Conservation (phyloP, 371 early-diverging fungal genomes). For the Lichtheimia ornata region DNA sequence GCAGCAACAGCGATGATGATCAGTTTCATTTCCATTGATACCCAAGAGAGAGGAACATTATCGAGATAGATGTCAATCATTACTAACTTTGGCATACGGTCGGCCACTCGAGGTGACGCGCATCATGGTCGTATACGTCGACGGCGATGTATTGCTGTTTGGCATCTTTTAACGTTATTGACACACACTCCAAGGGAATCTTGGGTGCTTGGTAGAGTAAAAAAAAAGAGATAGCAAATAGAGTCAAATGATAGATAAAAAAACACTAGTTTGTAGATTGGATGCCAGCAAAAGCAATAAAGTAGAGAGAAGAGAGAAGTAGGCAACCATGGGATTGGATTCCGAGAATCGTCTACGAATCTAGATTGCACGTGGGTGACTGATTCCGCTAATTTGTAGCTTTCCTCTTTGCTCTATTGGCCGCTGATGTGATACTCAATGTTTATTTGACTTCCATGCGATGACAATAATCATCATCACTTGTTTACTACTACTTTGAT, state of each 20-base stretch:
- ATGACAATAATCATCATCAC: background rate
- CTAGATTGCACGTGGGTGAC: too few species aligned
- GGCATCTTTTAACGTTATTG: slow-evolving; percentile 7
- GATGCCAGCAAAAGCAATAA: slow-evolving; percentile 5
- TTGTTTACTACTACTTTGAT: background rate
- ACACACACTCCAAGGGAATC: too few species aligned
- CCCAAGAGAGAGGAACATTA: too few species aligned
- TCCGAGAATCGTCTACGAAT: background rate
- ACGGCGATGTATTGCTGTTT: slow-evolving; percentile 5
- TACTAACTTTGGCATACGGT: slow-evolving; percentile 32
- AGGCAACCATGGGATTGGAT: slow-evolving; percentile 1
- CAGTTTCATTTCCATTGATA: background rate
- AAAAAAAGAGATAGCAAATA: background rate
- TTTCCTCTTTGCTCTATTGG: too few species aligned
- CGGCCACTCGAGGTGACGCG: slow-evolving; percentile 41
- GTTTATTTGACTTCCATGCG: background rate
- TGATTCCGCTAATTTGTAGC: too few species aligned
- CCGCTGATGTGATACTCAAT: slow-evolving; percentile 1
- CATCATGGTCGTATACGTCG: slow-evolving; percentile 31
- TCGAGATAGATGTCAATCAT: background rate
- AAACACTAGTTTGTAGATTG: background rate
- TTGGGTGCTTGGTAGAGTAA: background rate
- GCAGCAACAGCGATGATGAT: background rate
- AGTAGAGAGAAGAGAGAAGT: background rate
- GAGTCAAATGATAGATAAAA: background rate